Percentiles rank a stretch among this genome's conserved stretches.
phyloP scores from a whole-genome alignment of 2,329 filamentous ascomycete genomes.

The Camillea tinctor region DNA sequence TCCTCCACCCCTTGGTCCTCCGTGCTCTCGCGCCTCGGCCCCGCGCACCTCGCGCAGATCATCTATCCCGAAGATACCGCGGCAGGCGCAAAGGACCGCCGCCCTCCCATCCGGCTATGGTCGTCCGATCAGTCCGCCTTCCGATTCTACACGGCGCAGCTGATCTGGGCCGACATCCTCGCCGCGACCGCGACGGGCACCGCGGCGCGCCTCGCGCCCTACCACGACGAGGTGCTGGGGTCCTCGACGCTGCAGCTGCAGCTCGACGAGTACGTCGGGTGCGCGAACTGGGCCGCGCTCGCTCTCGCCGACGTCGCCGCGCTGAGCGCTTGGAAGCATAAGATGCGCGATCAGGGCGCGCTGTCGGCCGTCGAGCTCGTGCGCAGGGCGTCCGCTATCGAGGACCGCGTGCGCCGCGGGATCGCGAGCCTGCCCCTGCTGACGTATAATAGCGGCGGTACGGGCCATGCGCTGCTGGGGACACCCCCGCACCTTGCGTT shows the following conservation, averaged over 20 bases:
- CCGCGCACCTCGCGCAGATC: slow-evolving; percentile 5
- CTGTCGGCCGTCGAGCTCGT: slow-evolving; percentile 38
- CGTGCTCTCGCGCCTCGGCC: slow-evolving; percentile 28
- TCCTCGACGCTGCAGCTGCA: slow-evolving; percentile 36
- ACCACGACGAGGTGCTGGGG: slow-evolving; percentile 40
- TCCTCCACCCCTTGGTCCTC: slow-evolving; percentile 33
- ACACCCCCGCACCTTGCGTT: no score
- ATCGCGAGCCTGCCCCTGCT: no score
- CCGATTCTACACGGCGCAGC: slow-evolving; percentile 46
- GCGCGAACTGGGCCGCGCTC: slow-evolving; percentile 56
- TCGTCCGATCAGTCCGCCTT: slow-evolving; percentile 47
- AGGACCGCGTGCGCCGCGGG: slow-evolving; percentile 11
- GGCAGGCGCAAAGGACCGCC: no score
- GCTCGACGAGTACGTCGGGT: slow-evolving; percentile 53
- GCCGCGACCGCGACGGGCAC: slow-evolving; percentile 46
- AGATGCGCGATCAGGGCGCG: slow-evolving; percentile 40
- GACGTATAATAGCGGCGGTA: no score
- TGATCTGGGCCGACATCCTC: slow-evolving; percentile 50
- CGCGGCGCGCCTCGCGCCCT: slow-evolving; percentile 41
- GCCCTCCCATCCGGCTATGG: no score
- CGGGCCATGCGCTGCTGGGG: no score
- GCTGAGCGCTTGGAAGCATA: slow-evolving; percentile 56
- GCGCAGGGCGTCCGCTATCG: slow-evolving; percentile 19
- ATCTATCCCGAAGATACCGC: no score
- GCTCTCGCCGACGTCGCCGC: slow-evolving; percentile 53